Evolutionary conservation across 75 land plant genomes (phyloP).

Genomic region (Picea glauca): DNA sequence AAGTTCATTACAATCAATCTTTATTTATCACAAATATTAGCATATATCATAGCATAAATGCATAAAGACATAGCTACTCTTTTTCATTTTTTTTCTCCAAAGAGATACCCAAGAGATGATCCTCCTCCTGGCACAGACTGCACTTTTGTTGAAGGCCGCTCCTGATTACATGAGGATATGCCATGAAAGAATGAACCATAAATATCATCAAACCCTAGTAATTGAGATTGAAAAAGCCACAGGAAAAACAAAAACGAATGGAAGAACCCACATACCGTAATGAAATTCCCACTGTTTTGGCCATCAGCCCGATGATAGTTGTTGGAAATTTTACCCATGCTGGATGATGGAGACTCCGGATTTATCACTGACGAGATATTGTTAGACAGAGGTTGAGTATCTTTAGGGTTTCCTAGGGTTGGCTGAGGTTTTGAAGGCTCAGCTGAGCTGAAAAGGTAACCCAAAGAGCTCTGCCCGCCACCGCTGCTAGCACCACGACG

Average conservation of each 20-base stretch:
- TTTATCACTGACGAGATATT: conserved; percentile 4
- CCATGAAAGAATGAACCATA: no score
- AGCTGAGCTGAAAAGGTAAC: no score
- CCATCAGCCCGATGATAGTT: conserved; percentile 89
- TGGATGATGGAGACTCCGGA: conserved; percentile 46
- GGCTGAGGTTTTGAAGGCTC: no score
- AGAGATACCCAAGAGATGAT: conserved; percentile 62
- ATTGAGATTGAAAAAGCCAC: no score
- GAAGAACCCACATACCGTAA: conserved; percentile 50
- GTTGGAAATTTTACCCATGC: conserved; percentile 42
- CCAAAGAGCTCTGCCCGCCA: no score
- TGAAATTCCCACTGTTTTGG: conserved; percentile 81
- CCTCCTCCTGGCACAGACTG: conserved; percentile 58
- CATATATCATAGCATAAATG: no score
- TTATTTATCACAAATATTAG: no score
- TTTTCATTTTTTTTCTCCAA: conserved; percentile 27
- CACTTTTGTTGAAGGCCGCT: conserved; percentile 45
- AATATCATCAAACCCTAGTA: no score
- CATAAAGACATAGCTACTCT: no score
- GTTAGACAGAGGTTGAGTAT: conserved; percentile 3
- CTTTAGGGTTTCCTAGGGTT: no score
- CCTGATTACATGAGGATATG: conserved; percentile 11
- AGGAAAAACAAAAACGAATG: background rate
- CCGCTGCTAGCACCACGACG: no score
- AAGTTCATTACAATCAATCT: no score